Conservation (phyloP, 352 stramenopile species). For the Pythium pyrilobum region DNA sequence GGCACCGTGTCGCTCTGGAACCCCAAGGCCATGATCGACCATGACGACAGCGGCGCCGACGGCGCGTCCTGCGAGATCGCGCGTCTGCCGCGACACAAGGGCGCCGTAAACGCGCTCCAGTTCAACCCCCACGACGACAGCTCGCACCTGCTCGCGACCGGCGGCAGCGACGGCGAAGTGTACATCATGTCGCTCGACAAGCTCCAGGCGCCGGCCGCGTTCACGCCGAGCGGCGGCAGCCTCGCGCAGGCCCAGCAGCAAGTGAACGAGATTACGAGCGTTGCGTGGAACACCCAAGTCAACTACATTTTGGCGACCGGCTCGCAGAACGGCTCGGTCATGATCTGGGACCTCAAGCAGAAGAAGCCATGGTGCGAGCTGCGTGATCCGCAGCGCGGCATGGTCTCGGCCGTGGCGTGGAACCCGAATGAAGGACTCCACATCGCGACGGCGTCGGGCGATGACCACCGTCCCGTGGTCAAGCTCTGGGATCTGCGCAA, state of each 20-base stretch:
- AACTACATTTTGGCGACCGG: slow-evolving; percentile 97
- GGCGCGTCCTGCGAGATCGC: slow-evolving; percentile 54
- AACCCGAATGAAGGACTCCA: slow-evolving; percentile 98
- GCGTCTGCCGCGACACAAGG: slow-evolving; percentile 82
- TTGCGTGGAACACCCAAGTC: slow-evolving; percentile 98
- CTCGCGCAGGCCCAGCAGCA: slow-evolving; percentile 53
- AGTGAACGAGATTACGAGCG: slow-evolving; percentile 83
- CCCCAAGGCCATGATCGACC: slow-evolving; percentile 83
- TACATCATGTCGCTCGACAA: slow-evolving; percentile 94
- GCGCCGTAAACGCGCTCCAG: slow-evolving; percentile 90
- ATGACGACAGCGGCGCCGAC: slow-evolving; percentile 20
- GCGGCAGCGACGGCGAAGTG: slow-evolving; percentile 92
- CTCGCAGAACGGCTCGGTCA: slow-evolving; percentile 90
- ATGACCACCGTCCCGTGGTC: slow-evolving; percentile 94
- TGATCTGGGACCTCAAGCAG: slow-evolving; percentile 98
- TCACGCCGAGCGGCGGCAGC: slow-evolving; percentile 76
- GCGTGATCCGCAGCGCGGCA: slow-evolving; percentile 80
- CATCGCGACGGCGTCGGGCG: slow-evolving; percentile 93
- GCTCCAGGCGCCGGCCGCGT: slow-evolving; percentile 84
- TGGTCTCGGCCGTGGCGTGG: slow-evolving; percentile 94
- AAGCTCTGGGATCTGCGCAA: slow-evolving; percentile 98
- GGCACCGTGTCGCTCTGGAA: slow-evolving; percentile 97
- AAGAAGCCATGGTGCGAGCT: slow-evolving; percentile 99
- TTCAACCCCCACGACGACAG: slow-evolving; percentile 95
- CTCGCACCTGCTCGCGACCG: slow-evolving; percentile 90